phyloP scores from a whole-genome alignment of 139 green algal genomes.

The Spirogloea muscicola region DNA sequence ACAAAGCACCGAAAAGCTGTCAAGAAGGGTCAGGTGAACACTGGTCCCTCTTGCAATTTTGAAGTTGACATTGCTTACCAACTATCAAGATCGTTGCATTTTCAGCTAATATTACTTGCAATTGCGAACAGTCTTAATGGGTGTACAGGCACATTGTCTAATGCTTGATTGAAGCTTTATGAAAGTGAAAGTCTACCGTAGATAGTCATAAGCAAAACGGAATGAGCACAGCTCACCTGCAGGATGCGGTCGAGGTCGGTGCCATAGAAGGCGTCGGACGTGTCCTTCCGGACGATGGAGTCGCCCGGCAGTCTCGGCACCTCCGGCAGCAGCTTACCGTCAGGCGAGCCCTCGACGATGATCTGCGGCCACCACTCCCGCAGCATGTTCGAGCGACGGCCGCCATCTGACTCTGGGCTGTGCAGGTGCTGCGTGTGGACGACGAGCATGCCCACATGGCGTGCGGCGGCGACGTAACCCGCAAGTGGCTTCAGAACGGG shows the following conservation, averaged over 20 bases:
- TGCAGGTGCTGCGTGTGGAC: constrained; percentile 6
- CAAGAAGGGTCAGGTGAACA: no score
- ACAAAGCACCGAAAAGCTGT: no score
- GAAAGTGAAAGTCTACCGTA: no score
- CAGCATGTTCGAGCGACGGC: constrained; percentile 15
- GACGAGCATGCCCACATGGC: neutral
- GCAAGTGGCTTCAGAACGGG: neutral
- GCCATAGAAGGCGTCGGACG: neutral
- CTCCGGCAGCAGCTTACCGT: neutral
- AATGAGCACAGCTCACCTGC: no score
- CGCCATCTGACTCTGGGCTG: neutral
- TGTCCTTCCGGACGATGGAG: neutral
- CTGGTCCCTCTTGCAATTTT: no score
- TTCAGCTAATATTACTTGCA: no score
- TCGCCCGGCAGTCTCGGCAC: neutral
- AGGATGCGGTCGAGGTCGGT: constrained; percentile 10
- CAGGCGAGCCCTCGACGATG: constrained; percentile 7
- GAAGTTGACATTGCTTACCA: no score
- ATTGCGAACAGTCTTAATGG: no score
- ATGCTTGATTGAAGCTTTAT: no score
- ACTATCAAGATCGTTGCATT: no score
- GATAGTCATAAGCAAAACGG: no score
- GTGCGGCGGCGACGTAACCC: neutral
- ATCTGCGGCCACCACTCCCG: constrained; percentile 10
- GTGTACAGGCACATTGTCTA: no score